Conservation (phyloP, 2,329 filamentous ascomycete species). For the Ploettnerulaceae sp. region DNA sequence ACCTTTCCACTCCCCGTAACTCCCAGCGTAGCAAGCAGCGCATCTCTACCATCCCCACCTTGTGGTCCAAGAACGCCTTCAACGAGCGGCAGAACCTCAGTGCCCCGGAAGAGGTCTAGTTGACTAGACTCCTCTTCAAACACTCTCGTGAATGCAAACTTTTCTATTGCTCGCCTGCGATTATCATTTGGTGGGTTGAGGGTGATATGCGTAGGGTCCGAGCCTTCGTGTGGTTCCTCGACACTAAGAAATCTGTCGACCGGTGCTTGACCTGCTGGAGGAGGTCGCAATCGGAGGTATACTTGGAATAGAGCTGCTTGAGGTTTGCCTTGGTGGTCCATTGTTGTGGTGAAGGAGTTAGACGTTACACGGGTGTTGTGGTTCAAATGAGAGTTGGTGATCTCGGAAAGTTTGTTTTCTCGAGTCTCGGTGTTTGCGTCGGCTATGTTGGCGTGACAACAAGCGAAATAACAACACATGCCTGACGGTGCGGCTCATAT, state of each 20-base stretch:
- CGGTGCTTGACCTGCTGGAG: conserved; percentile 37
- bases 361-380: neutral
- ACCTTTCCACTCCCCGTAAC: conserved; percentile 97
- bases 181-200: conserved; percentile 77
- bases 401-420: conserved; percentile 6
- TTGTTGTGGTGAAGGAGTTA: conserved; percentile 17
- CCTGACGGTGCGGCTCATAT: no score
- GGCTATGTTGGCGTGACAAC: conserved; percentile 10
- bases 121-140: conserved; percentile 85
- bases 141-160: conserved; percentile 89
- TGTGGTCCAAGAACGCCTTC: conserved; percentile 73
- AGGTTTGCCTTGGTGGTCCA: conserved; percentile 41
- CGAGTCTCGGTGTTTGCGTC: neutral
- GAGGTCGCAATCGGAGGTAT: conserved; percentile 78
- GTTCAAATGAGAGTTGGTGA: neutral
- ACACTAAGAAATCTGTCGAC: conserved; percentile 73
- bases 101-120: conserved; percentile 79
- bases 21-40: conserved; percentile 82
- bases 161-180: conserved; percentile 82
- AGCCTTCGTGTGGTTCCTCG: conserved; percentile 49
- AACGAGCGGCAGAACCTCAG: conserved; percentile 68
- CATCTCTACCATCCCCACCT: conserved; percentile 78
- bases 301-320: conserved; percentile 75
- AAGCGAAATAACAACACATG: no score
- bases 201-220: conserved; percentile 64